Base-by-base conservation (phyloP, 1,139 yeast genomes). In the Hansenula lynferdii region DNA sequence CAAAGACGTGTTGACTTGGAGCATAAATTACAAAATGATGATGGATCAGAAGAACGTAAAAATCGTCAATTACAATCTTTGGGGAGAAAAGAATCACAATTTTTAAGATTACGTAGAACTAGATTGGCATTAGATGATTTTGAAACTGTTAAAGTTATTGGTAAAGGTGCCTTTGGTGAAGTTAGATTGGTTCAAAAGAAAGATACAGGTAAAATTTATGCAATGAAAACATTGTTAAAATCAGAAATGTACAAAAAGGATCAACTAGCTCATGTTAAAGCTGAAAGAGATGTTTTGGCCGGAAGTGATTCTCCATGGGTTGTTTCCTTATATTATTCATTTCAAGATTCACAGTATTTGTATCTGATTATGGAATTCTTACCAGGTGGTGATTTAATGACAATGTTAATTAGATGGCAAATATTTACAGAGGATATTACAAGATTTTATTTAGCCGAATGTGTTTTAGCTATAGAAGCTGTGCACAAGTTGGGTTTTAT, bases 301-400 rank as follows among this genome's bases (percentile, higher is more conserved):
- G 92, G 89, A 8, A 79, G 86, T 51, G 89, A 84, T 59, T 82
- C 92, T 8, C 92, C 92, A 7, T 84, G 94, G 94, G 92, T 84
- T 40, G 94, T 84, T 33, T 81, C 90, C 0, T 65, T 84, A 44
- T 83, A 81, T 56, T 84, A 84, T 57, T 84, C 94, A 1, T 84
- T 84, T 62, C 94, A 84, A 60, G 94, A 84, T 62, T 60, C 83
- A 1, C 82, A 82, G 51, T 83, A 84, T 54, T 64, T 84, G 45
- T 84, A 84, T 55, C 67, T 84, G 52, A 84, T 84, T 50, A 84
- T 84, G 94, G 94, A 84, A 55, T 84, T 83, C 56, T 70, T 84
- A 46, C 94, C 94, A 4, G 94, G 94, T 45, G 94, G 94, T 48
- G 94, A 84, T 62, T 67, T 84, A 50, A 84, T 84, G 94, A 84